These are phyloP conservation scores for Torulaspora maleeae DNA, from an alignment of 805 yeast species.

Conservation along the genomic window DNA sequence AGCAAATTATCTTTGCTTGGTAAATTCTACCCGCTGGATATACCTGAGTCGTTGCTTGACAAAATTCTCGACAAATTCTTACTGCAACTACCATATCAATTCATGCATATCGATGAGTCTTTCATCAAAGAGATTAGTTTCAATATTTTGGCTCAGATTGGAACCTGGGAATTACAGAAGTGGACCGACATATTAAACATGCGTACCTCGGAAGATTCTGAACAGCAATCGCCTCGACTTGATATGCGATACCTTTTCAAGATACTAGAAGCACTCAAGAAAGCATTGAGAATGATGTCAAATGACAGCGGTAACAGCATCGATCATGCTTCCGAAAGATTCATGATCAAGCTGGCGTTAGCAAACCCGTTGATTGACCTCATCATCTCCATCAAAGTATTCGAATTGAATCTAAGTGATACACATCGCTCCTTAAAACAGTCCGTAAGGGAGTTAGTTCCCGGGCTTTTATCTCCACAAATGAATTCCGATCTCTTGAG, in stretches of 20 bases:
- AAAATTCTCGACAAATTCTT: constrained; percentile 20
- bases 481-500: constrained; percentile 13
- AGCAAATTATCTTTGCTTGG: constrained; percentile 31
- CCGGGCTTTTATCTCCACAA: constrained; percentile 13
- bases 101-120: constrained; percentile 11
- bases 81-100: constrained; percentile 12
- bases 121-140: constrained; percentile 21
- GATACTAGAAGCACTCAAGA: constrained; percentile 18
- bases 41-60: constrained; percentile 19
- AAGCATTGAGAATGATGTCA: constrained; percentile 7
- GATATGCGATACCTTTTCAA: constrained; percentile 12
- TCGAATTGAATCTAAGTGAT: constrained; percentile 28
- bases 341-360: constrained; percentile 17
- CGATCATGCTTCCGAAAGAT: neutral
- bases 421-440: constrained; percentile 23
- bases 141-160: constrained; percentile 25
- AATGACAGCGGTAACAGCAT: constrained; percentile 2
- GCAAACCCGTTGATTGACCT: constrained; percentile 26
- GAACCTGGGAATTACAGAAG: constrained; percentile 30
- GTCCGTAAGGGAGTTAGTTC: constrained; percentile 16
- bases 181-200: constrained; percentile 28
- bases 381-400: constrained; percentile 25
- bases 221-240: constrained; percentile 6
- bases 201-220: constrained; percentile 1
- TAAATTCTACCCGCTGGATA: constrained; percentile 26